Evolutionary conservation across 1,139 yeast species (phyloP).

Genomic region (Kurtzmaniella quercitrusa): DNA sequence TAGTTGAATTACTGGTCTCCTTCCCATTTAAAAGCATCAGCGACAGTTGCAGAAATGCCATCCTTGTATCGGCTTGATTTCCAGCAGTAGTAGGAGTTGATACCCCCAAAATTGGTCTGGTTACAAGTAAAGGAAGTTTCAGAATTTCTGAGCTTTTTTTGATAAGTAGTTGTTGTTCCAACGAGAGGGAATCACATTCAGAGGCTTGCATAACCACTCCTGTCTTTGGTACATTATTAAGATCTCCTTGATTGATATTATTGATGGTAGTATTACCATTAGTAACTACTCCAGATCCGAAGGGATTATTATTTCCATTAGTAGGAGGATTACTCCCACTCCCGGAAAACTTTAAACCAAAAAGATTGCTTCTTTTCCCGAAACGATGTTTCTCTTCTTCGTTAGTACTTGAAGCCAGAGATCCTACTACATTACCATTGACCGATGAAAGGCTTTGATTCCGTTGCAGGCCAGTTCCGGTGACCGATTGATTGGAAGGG

Average conservation of each 20-base stretch:
- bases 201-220: slow-evolving; percentile 26
- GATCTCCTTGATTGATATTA: not conserved
- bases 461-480: not conserved
- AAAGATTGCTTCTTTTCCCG: slow-evolving; percentile 34
- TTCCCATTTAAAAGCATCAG: slow-evolving; percentile 1
- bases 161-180: slow-evolving; percentile 33
- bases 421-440: slow-evolving; percentile 3
- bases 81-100: slow-evolving; percentile 8
- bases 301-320: not conserved
- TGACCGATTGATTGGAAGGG: not conserved
- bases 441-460: not conserved
- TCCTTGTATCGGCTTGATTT: not conserved
- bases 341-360: slow-evolving; percentile 36
- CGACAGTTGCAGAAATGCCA: slow-evolving; percentile 1
- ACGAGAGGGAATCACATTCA: slow-evolving; percentile 30
- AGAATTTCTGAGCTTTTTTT: slow-evolving; percentile 29
- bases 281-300: not conserved
- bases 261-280: not conserved
- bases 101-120: slow-evolving; percentile 30
- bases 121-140: slow-evolving; percentile 31
- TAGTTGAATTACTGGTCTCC: not conserved
- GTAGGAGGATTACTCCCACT: slow-evolving; percentile 11
- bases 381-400: slow-evolving; percentile 32
- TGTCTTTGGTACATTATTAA: slow-evolving; percentile 12
- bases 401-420: slow-evolving; percentile 36